These are phyloP conservation scores for Neurospora terricola DNA, from an alignment of 495 filamentous ascomycete species.

Conservation along the genomic window DNA sequence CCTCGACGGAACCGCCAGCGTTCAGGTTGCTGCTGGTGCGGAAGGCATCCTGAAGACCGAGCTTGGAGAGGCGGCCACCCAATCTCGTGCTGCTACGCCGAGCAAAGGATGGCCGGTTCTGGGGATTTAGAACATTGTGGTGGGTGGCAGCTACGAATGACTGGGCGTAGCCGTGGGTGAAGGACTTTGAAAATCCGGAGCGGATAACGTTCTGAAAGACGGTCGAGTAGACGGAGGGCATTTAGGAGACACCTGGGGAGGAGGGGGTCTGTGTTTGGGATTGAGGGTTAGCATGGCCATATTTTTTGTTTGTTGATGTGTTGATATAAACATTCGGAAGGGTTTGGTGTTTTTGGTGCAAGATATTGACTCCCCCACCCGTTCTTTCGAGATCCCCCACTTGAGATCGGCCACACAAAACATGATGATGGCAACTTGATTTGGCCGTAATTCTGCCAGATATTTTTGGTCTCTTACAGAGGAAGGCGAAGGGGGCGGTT, in stretches of 20 bases:
- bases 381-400: background rate
- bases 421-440: background rate
- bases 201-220: conserved; percentile 81
- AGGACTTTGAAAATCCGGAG: conserved; percentile 89
- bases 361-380: background rate
- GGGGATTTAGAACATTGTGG: conserved; percentile 66
- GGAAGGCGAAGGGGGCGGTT: background rate
- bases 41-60: conserved; percentile 69
- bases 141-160: conserved; percentile 94
- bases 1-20: conserved; percentile 23
- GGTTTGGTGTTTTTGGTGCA: background rate
- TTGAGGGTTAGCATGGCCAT: background rate
- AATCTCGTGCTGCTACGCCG: conserved; percentile 37
- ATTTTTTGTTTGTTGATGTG: background rate
- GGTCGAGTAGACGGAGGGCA: conserved; percentile 49
- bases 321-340: background rate
- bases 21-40: conserved; percentile 36
- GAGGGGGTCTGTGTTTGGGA: conserved; percentile 21
- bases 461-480: background rate
- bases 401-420: background rate
- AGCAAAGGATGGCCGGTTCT: conserved; percentile 46
- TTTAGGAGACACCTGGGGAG: conserved; percentile 44
- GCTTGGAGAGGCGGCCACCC: conserved; percentile 45
- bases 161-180: conserved; percentile 95
- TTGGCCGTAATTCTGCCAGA: background rate